These are phyloP conservation scores for Leccinum arenicola DNA, from an alignment of 768 basidiomycete species.

Conservation along the genomic window DNA sequence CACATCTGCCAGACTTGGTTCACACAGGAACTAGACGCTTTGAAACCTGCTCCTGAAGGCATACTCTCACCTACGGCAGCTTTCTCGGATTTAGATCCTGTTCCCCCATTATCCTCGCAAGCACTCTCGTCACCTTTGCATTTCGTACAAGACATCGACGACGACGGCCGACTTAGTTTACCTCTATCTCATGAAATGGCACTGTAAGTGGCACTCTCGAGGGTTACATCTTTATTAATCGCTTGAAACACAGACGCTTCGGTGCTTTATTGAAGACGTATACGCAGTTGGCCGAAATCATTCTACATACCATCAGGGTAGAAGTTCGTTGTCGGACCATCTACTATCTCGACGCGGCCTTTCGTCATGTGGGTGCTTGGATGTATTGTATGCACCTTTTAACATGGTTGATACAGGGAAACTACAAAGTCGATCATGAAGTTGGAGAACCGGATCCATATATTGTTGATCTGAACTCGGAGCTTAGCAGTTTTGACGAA, in stretches of 20 bases:
- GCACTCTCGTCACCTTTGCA: conserved; percentile 47
- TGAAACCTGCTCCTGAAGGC: conserved; percentile 60
- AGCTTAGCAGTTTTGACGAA: conserved; percentile 76
- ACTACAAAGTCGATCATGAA: conserved; percentile 79
- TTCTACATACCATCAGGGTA: conserved; percentile 82
- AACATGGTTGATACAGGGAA: conserved; percentile 53
- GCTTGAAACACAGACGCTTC: conserved; percentile 63
- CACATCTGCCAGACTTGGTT: conserved; percentile 72
- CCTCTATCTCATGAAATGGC: conserved; percentile 89
- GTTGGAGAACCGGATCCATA: conserved; percentile 90
- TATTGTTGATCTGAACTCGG: conserved; percentile 79
- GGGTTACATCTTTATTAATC: conserved; percentile 3
- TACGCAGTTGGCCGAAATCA: conserved; percentile 81
- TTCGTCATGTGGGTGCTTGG: conserved; percentile 58
- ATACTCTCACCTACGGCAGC: conserved; percentile 50
- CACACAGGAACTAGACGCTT: conserved; percentile 59
- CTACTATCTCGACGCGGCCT: conserved; percentile 75
- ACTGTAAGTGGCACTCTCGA: conserved; percentile 51
- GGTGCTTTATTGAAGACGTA: conserved; percentile 89
- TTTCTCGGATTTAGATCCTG: conserved; percentile 43
- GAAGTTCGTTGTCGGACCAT: conserved; percentile 85
- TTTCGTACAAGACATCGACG: conserved; percentile 33
- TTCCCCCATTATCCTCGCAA: conserved; percentile 41
- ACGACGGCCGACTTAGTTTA: conserved; percentile 55
- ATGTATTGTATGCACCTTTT: conserved; percentile 5